Evolutionary conservation across 805 yeast genomes (phyloP), one percentile per base, ranked within the genome.

Genomic region (Candida ortonii): DNA sequence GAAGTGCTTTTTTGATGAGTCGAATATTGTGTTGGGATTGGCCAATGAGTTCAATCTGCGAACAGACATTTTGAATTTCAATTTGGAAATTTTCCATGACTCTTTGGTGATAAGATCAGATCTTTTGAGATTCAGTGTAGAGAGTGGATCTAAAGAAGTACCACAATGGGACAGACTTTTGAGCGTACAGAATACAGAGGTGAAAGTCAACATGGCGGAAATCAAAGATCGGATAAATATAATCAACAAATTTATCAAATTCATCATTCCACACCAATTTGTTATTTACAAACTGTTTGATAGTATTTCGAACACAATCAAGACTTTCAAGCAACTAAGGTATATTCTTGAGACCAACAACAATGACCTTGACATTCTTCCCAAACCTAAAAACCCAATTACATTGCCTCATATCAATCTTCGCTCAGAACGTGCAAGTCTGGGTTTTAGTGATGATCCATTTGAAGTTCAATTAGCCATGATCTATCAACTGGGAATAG

Each of bases 281-380:
- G 67, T 84, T 33, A 76, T 85, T 35, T 85, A 84, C 60, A 73
- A 79, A 16, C 71, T 89, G n/a, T 76, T 89, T 49, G 96, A 89
- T 49, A 84, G 84, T 48, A 62, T 84, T 11, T 71, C 85, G 13
- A 78, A 87, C 0, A 61, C 80, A 25, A 67, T 69, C 33, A 89
- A 89, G 54, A 71, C 86, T 0, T 54, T 80, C 9, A 73, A 71
- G 40, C 94, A 86, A 44, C 64, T 81, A 42, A 52, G 60, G 17
- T 65, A 67, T 36, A 73, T 80, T 13, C 64, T 82, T 42, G 58
- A 61, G 21, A 60, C 62, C 9, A 65, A 70, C 27, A 54, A 62
- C 15, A 53, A 38, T 5, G 61, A 66, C 28, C 38, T 60, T 16
- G 55, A 64, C 5, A 65, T 68, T 9, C 46, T 49, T 28, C 76